Percentiles rank a stretch among this genome's conserved stretches.
Conservation (phyloP, 2,329 filamentous ascomycete genomes). For the Aureobasidium sp. region DNA sequence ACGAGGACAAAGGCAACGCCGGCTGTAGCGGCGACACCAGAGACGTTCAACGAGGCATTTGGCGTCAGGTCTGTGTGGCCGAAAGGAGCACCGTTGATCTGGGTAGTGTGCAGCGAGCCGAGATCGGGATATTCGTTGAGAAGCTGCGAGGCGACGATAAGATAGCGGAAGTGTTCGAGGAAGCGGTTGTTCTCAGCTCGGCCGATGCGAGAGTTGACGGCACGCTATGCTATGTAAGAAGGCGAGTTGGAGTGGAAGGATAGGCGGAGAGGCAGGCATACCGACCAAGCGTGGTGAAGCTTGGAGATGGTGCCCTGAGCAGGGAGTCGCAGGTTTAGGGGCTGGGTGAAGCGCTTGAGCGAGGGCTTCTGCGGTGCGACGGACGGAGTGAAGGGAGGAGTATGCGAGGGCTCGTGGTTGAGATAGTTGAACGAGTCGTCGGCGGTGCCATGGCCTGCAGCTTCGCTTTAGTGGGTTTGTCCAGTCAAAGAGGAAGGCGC, state of each 20-base stretch:
- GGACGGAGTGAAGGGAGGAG: conserved; percentile 41
- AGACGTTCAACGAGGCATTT: not conserved
- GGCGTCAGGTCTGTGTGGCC: not conserved
- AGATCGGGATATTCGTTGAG: conserved; percentile 56
- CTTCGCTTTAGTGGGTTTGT: conserved; percentile 12
- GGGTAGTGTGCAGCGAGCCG: conserved; percentile 30
- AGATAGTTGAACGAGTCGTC: conserved; percentile 17
- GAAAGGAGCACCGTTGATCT: not conserved
- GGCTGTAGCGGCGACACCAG: conserved; percentile 57
- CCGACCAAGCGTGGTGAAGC: conserved; percentile 19
- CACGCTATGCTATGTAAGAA: conserved; percentile 37
- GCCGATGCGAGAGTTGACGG: conserved; percentile 63
- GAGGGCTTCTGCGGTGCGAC: conserved; percentile 40
- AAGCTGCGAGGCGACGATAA: conserved; percentile 84
- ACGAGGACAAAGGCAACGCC: conserved; percentile 52
- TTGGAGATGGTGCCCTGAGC: conserved; percentile 24
- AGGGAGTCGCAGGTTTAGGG: conserved; percentile 31
- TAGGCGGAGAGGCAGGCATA: not conserved
- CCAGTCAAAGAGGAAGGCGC: not conserved
- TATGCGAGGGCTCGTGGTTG: conserved; percentile 13
- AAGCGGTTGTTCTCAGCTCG: conserved; percentile 75
- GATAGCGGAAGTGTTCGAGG: conserved; percentile 86
- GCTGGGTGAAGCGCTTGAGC: conserved; percentile 39
- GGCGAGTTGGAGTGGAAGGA: too few species aligned
- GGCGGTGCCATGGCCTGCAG: conserved; percentile 25